Conservation (phyloP, 2,329 filamentous ascomycete genomes). For the Colletotrichum limetticola region DNA sequence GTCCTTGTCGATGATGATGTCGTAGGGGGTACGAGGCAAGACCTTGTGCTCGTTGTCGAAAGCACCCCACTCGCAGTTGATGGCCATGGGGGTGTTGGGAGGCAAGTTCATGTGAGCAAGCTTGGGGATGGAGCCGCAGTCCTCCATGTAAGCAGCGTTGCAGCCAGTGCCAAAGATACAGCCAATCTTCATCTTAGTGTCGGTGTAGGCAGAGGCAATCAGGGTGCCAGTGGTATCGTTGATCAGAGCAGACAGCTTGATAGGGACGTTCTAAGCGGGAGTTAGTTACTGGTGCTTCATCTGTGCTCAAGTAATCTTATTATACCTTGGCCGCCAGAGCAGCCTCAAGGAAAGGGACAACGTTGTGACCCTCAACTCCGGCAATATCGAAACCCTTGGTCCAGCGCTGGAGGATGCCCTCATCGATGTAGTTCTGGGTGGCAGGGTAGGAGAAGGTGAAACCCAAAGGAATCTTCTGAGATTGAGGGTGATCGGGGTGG, state of each 20-base stretch:
- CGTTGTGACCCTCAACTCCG: constrained; percentile 89
- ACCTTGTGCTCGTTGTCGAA: constrained; percentile 95
- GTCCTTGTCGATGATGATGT: constrained; percentile 87
- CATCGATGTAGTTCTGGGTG: constrained; percentile 92
- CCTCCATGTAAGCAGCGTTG: constrained; percentile 98
- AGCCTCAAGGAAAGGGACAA: constrained; percentile 87
- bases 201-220: constrained; percentile 97
- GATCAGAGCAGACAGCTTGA: constrained; percentile 92
- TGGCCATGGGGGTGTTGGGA: constrained; percentile 85
- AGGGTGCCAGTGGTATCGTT: constrained; percentile 98
- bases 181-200: constrained; percentile 90
- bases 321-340: constrained; percentile 76
- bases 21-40: constrained; percentile 86
- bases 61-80: constrained; percentile 98
- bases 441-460: constrained; percentile 98
- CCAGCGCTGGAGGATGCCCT: constrained; percentile 93
- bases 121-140: constrained; percentile 91
- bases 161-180: constrained; percentile 99
- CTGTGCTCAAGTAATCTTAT: background rate
- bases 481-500: constrained; percentile 72
- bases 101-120: constrained; percentile 91
- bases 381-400: constrained; percentile 97
- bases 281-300: background rate
- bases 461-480: constrained; percentile 80
- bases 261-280: constrained; percentile 76